Conservation (phyloP, 1,139 yeast genomes). For the Candida sp. region DNA sequence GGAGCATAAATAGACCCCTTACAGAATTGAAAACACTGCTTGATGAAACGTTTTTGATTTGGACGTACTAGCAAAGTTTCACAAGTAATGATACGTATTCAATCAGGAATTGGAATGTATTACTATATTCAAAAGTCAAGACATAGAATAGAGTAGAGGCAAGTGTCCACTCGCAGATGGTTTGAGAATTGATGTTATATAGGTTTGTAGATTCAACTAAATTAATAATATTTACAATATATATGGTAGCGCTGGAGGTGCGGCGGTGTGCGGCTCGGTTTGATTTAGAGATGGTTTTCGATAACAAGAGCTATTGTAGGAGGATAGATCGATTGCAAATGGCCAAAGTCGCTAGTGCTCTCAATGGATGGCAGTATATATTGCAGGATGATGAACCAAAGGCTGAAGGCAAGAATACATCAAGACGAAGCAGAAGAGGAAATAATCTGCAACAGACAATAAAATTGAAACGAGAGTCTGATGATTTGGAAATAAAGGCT, state of each 20-base stretch:
- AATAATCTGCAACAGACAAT: constrained; percentile 12
- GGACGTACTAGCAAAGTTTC: no score
- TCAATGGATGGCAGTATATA: constrained; percentile 32
- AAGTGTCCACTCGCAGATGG: no score
- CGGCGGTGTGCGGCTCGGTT: not conserved
- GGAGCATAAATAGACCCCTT: no score
- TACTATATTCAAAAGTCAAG: no score
- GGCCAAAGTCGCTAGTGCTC: constrained; percentile 20
- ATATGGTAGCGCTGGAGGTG: not conserved
- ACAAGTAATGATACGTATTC: not conserved
- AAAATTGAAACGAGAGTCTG: constrained; percentile 24
- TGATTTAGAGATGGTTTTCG: not conserved
- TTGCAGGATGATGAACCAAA: constrained; percentile 11
- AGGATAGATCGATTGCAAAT: constrained; percentile 7
- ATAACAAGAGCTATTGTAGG: not conserved
- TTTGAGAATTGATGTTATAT: not conserved
- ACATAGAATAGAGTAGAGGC: no score
- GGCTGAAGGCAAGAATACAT: constrained; percentile 3
- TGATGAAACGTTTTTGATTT: no score
- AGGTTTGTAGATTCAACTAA: not conserved
- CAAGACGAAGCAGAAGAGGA: constrained; percentile 16
- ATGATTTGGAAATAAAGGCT: constrained; percentile 32
- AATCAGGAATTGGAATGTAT: not conserved
- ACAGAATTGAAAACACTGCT: no score
- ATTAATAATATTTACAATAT: not conserved